Percentiles rank a stretch among this genome's conserved stretches.
Conservation (phyloP, 2,329 filamentous ascomycete species). For the Colletotrichum shisoi region DNA sequence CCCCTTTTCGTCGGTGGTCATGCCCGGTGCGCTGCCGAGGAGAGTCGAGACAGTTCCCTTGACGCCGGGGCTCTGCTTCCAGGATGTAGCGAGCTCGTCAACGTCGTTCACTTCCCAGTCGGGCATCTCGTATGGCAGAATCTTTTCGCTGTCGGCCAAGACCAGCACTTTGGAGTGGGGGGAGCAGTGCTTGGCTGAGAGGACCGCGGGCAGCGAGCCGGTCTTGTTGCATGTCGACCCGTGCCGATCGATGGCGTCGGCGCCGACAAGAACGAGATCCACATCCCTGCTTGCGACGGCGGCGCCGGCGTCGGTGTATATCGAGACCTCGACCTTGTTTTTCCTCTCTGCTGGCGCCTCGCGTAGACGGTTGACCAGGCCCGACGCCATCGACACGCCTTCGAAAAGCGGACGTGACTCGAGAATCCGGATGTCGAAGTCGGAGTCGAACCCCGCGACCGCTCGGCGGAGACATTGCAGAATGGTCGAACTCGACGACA, state of each 20-base stretch:
- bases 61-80: constrained; percentile 46
- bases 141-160: constrained; percentile 68
- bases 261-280: constrained; percentile 69
- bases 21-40: constrained; percentile 35
- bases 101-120: constrained; percentile 58
- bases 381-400: constrained; percentile 65
- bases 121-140: constrained; percentile 56
- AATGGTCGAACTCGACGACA: constrained; percentile 71
- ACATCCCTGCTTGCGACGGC: constrained; percentile 61
- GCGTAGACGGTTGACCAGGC: constrained; percentile 47
- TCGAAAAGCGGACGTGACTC: constrained; percentile 74
- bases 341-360: constrained; percentile 39
- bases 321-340: constrained; percentile 51
- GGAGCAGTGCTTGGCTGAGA: constrained; percentile 61
- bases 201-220: constrained; percentile 66
- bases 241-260: constrained; percentile 65
- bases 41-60: constrained; percentile 5
- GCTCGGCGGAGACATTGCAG: constrained; percentile 56
- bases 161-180: constrained; percentile 60
- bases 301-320: constrained; percentile 68
- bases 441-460: constrained; percentile 47
- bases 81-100: constrained; percentile 58
- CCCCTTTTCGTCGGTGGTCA: not conserved
- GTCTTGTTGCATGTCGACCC: constrained; percentile 73
- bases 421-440: constrained; percentile 65